These are phyloP conservation scores for Xylaria hypoxylon DNA, from an alignment of 2,329 filamentous ascomycete species.

Conservation along the genomic window DNA sequence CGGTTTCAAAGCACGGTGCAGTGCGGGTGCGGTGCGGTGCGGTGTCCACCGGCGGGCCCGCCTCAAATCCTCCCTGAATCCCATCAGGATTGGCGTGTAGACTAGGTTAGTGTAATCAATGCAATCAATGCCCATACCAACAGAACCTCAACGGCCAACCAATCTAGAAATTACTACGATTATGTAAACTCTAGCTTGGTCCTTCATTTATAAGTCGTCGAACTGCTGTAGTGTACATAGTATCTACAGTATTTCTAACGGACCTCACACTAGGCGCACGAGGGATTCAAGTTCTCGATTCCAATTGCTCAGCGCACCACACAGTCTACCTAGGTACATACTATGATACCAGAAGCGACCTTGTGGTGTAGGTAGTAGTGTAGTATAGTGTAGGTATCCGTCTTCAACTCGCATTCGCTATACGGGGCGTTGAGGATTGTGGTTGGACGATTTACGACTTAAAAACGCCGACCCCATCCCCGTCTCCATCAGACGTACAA, in stretches of 20 bases:
- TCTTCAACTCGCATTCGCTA: slow-evolving; percentile 26
- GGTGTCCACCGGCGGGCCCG: neutral
- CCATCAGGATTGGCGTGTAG: neutral
- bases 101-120: neutral
- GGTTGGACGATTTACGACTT: slow-evolving; percentile 58
- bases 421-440: slow-evolving; percentile 43
- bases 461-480: slow-evolving; percentile 41
- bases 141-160: neutral
- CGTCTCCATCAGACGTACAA: slow-evolving; percentile 41
- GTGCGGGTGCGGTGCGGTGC: neutral
- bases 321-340: slow-evolving; percentile 4
- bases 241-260: slow-evolving; percentile 2
- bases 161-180: neutral
- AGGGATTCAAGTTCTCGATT: slow-evolving; percentile 23
- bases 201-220: slow-evolving; percentile 7
- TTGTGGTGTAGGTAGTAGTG: too few species aligned
- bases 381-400: slow-evolving; percentile 13
- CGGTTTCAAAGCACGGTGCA: slow-evolving; percentile 1
- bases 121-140: neutral
- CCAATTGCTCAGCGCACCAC: slow-evolving; percentile 24
- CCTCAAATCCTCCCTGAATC: neutral
- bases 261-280: slow-evolving; percentile 16
- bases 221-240: neutral
- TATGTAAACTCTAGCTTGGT: slow-evolving; percentile 1
- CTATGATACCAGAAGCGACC: slow-evolving; percentile 16